Evolutionary conservation across 2,329 filamentous ascomycete genomes (phyloP), one percentile per base, ranked within the genome.

Genomic region (Penicillium sp.): DNA sequence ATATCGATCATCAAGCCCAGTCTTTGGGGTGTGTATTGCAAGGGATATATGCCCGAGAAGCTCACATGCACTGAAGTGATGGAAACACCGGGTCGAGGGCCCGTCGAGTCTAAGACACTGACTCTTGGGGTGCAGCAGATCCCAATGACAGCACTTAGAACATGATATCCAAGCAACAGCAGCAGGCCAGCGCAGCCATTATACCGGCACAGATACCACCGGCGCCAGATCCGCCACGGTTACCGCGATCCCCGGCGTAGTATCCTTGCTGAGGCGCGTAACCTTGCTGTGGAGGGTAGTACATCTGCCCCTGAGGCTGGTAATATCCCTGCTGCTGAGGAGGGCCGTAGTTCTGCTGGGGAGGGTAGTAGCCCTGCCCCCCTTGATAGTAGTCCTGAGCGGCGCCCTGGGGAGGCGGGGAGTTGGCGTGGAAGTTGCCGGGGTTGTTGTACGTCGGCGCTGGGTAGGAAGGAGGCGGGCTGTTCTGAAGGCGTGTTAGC

Each of bases 151-250:
- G 10, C 7, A 6, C 16, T 36, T 64, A 69, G 41, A 70, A 71
- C 36, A 71, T 50, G 34, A 69, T 64, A 59, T 74, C 71, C 59
- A 74, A 63, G 56, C 72, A 75, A 53, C 72, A 75, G 51, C 72
- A 75, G 48, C 71, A 73, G 7, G 72, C 71, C 40, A 73, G 37
- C 13, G 68, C 71, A 32, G 68, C 71, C 50, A 72, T 54, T 11
- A 75, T 59, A 56, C 71, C 72, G 1, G 71, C 70, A 39, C 72
- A 74, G 20, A 71, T 63, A 2, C 71, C 71, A 7, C 63, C 62
- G 9, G 54, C 58, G 3, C 51, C 50, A 5, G 55, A 55, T 4
- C 48, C 49, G 21, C 44, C 44, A 34, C 41, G 21, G n/a, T n/a
- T n/a, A 13, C 57, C 56, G 33, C 59, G 59, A 25, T 65, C 58